Base-by-base conservation (phyloP, 106 monocot genomes). In the Platanthera zijinensis region DNA sequence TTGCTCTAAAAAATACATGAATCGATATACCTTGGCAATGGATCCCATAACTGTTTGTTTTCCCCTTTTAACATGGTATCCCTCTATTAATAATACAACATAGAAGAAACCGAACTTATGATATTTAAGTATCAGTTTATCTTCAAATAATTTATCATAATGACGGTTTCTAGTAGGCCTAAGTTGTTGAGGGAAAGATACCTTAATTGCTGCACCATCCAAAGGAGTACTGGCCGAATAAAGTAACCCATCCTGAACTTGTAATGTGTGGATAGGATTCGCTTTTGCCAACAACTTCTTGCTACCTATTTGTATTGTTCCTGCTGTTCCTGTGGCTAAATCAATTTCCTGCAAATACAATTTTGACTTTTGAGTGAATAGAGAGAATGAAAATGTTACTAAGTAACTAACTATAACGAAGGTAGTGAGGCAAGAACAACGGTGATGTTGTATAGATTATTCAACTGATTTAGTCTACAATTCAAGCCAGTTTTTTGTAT, bases 161-260 rank as follows among this genome's bases (percentile, higher is more conserved):
- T 21, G 62, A 4, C 0, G 4, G 62, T 62, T 19, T 62, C 5
- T 62, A 62, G 68, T 28, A 68, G 45, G 30, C 5, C 46, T 4
- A 39, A n/a, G 17, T 30, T 15, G 7, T 6, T 12, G 61, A 14
- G 3, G 45, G 22, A 61, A 52, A 73, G 21, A 13, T 73, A 89
- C 88, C 89, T 89, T 89, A 61, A 86, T 76, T n/a, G 83, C 69
- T 74, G 85, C n/a, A 51, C 89, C 89, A 74, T 86, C 89, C 52
- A 81, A 50, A 73, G 81, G 70, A 48, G 39, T 77, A 61, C 83
- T 69, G 7, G 74, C 83, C 53, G 89, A 67, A 71, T 85, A 89
- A 17, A 89, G 78, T 68, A 89, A 64, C 10, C 83, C 85, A 46
- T 85, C 85, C 8, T 79, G 81, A 64, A 85, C 78, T 79, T 89